phyloP scores from a whole-genome alignment of 306 rosid genomes.

The Medicago lupulina region DNA sequence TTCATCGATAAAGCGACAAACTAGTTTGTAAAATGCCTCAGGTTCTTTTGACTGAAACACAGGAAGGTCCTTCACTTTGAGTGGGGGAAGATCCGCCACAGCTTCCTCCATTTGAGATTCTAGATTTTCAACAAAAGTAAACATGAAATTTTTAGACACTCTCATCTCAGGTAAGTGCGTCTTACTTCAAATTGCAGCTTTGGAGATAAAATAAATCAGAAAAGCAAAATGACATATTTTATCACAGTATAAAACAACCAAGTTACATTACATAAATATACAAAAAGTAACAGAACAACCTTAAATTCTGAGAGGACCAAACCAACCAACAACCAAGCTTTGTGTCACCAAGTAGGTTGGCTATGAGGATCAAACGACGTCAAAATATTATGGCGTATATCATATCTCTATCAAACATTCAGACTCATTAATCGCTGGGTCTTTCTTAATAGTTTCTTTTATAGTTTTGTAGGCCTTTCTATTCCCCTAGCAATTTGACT shows the following conservation, averaged over 20 bases:
- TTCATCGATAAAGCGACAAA: slow-evolving; percentile 34
- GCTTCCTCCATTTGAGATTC: slow-evolving; percentile 52
- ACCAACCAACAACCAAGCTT: background rate
- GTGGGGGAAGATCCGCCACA: slow-evolving; percentile 60
- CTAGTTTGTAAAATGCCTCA: slow-evolving; percentile 31
- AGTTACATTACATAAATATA: background rate
- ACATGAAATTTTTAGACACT: background rate
- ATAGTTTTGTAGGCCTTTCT: background rate
- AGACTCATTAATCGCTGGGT: background rate
- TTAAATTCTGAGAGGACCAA: background rate
- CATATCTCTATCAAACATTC: background rate
- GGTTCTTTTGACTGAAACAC: slow-evolving; percentile 23
- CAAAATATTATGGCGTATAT: background rate
- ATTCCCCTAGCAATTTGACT: background rate
- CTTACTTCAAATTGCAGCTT: slow-evolving; percentile 20
- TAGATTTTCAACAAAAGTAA: slow-evolving; percentile 37
- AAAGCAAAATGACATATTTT: background rate
- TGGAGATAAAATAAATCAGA: background rate
- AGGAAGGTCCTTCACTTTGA: slow-evolving; percentile 67
- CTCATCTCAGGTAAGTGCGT: slow-evolving; percentile 13
- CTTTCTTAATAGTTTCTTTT: background rate
- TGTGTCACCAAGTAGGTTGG: background rate
- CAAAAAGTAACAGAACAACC: background rate
- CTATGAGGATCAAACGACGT: background rate
- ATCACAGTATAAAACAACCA: background rate